Base-by-base conservation (phyloP, 2,329 filamentous ascomycete species). In the Exserohilum rostratum region DNA sequence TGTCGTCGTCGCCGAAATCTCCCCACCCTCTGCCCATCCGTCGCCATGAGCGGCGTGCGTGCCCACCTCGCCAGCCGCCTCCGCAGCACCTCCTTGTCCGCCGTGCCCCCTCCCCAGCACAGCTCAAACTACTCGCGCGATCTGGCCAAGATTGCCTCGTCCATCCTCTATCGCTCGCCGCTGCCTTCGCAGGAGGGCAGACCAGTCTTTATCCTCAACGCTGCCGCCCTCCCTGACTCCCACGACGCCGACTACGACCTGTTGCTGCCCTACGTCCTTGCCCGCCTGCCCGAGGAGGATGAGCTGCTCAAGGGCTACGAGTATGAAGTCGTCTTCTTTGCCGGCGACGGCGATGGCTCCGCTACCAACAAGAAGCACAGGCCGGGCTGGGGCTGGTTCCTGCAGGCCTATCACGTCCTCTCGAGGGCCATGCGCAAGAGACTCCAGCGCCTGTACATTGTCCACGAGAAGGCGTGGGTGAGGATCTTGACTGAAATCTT, bases 241-340 rank as follows among this genome's bases (percentile, higher is more conserved):
- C 76, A 76, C 57, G 79, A 82, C 50, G 76, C 80, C 48, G 81
- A 84, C 71, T 85, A 83, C 69, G 82, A 84, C 64, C 73, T 72
- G 35, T 73, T 85, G 13, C 71, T 85, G 5, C 81, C 82, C 3
- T 85, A 85, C 55, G 82, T 85, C 6, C 75, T 85, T 12, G 79
- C 80, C 3, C 75, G 82, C 50, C 70, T 85, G 25, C 83, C 83
- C 2, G 79, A 79, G 18, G 82, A 85, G 58, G 82, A 85, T 42
- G 82, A 84, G 57, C 67, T 85, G 53, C 73, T 83, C 27, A 77
- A 76, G 43, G 82, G 82, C 2, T 78, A 77, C 17, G 81, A 83
- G 51, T 85, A 85, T 60, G 82, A 84, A 64, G 78, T 85, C 40
- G 74, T 85, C 50, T 83, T 85, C 71, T 84, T 85, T 62, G 82